Base-by-base conservation (phyloP, 768 basidiomycete genomes). In the Suillus tomentosus region DNA sequence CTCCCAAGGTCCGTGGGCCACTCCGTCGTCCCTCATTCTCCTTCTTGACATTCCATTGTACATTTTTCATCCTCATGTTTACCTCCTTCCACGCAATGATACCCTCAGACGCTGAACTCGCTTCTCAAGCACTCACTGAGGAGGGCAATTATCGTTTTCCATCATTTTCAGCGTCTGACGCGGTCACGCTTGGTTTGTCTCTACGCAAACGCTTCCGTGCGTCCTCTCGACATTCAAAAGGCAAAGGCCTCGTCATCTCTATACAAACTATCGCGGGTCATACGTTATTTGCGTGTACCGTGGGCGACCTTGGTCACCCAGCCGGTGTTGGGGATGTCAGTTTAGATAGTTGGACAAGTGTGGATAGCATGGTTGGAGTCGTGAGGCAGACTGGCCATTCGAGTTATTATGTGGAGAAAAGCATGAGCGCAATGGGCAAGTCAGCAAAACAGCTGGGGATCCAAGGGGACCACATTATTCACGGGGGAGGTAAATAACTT, bases 351-450 rank as follows among this genome's bases (percentile, higher is more conserved):
- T 94, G 92, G 92, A 75, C 84, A 37, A 85, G 84, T 70, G 71
- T 94, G 51, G 90, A 94, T 76, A 87, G 88, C 48, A 93, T 94
- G 89, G 80, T 93, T 67, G 85, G 84, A 47, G 88, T 92, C 31
- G 91, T 92, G 54, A 85, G 82, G 68, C 82, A 91, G 65, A 94
- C 91, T 19, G 91, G 92, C 2, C 92, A 94, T 72, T 91, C 91
- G 9, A 92, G 88, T 68, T 94, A 81, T 74, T 94, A 94, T 74
- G 90, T 94, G 10, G 92, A 94, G 72, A 93, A 92, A 72, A 90
- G 91, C 7, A 92, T 92, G 86, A 85, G 84, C 56, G 92, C 92
- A 4, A 89, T 90, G 87, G 89, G 89, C 19, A 92, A 90, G 77
- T 87, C 87, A 7, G 82, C 88, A 45, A 85, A 85, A 68, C 88